Conservation (phyloP, 345 rosid species). For the Salix dunnii region DNA sequence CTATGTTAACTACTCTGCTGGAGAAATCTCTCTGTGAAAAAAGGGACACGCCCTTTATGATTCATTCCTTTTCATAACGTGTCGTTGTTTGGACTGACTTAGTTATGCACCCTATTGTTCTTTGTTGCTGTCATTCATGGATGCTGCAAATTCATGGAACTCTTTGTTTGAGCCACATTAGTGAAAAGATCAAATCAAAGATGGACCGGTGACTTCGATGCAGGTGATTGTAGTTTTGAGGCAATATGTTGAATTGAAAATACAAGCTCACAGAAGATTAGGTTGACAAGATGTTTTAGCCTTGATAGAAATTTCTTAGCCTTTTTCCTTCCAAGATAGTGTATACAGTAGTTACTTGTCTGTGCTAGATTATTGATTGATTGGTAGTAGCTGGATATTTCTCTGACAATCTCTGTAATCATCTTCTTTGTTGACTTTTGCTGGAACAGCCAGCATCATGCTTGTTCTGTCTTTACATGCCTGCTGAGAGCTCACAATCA, state of each 20-base stretch:
- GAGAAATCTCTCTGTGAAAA: no score
- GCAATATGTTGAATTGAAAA: neutral
- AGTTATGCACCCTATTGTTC: no score
- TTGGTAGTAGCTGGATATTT: neutral
- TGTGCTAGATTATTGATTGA: neutral
- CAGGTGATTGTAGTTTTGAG: no score
- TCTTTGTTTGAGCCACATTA: no score
- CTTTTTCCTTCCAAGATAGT: neutral
- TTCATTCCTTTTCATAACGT: no score
- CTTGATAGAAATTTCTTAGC: neutral
- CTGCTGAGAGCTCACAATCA: constrained; percentile 53
- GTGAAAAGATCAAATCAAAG: no score
- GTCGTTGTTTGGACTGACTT: no score
- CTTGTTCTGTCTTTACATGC: constrained; percentile 71
- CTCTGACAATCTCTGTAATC: neutral
- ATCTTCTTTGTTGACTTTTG: neutral
- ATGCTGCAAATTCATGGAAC: no score
- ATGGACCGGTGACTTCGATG: no score
- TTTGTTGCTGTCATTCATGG: no score
- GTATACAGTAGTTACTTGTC: neutral
- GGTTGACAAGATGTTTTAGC: neutral
- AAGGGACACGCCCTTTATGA: no score
- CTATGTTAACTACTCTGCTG: no score
- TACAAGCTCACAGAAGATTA: neutral
- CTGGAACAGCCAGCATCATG: constrained; percentile 62